Base-by-base conservation (phyloP, 1,139 yeast species). In the Geotrichum siamense region DNA sequence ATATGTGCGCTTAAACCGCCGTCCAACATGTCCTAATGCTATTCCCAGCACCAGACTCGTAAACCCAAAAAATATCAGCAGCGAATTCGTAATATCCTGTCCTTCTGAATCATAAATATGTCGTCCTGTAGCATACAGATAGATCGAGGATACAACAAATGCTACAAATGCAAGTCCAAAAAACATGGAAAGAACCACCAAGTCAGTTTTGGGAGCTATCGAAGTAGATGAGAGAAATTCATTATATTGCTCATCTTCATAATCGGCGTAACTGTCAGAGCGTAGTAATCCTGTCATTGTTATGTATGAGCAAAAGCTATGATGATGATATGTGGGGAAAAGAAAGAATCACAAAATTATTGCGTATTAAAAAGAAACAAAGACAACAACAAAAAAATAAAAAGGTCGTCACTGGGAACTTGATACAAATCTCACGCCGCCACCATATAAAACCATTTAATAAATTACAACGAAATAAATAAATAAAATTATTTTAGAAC, bases 241-340 rank as follows among this genome's bases (percentile, higher is more conserved):
- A 10, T 38, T 27, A 19, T 28, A 38, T 13, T 38, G 34, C 12
- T 33, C 17, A 8, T 28, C 20, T 15, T 36, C 39, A n/a, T 26
- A 27, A 13, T 36, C 39, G 15, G 29, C 23, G 17, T 36, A 25
- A 10, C 23, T 26, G 26, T 28, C 20, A 8, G 35, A 28, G 22
- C 41, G 33, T 28, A 13, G 17, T 2, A 38, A 13, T 4, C 41
- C 41, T 17, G 41, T 25, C 41, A 38, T 38, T 3, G 2, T n/a
- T n/a, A n/a, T n/a, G n/a, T n/a, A n/a, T n/a, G n/a, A n/a, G n/a
- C n/a, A n/a, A n/a, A n/a, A n/a, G n/a, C n/a, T n/a, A n/a, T n/a
- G n/a, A n/a, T n/a, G n/a, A n/a, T n/a, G n/a, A n/a, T n/a, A n/a
- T n/a, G n/a, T n/a, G n/a, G n/a, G n/a, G n/a, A n/a, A n/a, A n/a